A percentile compares a stretch with the other conserved stretches of the same genome.
These are phyloP conservation scores for Myochromella boudieri DNA, from an alignment of 768 basidiomycete genomes.

Conservation along the genomic window DNA sequence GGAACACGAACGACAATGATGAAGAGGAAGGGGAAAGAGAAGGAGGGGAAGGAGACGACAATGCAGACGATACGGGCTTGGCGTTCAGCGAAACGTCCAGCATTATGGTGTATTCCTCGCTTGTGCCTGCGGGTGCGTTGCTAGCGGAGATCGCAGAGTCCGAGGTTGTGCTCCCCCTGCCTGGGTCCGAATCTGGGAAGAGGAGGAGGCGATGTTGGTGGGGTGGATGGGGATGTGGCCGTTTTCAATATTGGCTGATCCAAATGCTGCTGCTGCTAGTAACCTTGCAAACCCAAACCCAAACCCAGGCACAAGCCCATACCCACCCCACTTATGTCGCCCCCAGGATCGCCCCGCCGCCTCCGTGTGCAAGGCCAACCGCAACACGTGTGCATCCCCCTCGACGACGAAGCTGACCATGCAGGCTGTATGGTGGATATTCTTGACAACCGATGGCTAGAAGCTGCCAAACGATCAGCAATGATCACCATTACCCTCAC, in stretches of 20 bases:
- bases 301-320: not conserved
- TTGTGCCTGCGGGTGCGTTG: slow-evolving; percentile 57
- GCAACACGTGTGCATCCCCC: slow-evolving; percentile 62
- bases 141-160: slow-evolving; percentile 69
- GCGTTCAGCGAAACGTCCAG: slow-evolving; percentile 35
- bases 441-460: slow-evolving; percentile 63
- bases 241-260: slow-evolving; percentile 8
- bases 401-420: slow-evolving; percentile 71
- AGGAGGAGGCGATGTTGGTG: slow-evolving; percentile 8
- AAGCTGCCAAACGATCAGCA: slow-evolving; percentile 70
- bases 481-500: slow-evolving; percentile 65
- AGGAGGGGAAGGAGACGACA: slow-evolving; percentile 5
- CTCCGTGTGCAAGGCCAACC: slow-evolving; percentile 4
- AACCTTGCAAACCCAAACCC: not conserved
- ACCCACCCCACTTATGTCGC: not conserved
- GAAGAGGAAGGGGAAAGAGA: slow-evolving; percentile 5
- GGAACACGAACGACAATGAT: not conserved
- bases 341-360: slow-evolving; percentile 3
- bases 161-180: slow-evolving; percentile 23
- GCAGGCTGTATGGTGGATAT: slow-evolving; percentile 75
- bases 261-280: not conserved
- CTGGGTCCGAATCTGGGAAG: slow-evolving; percentile 15
- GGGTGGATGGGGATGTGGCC: slow-evolving; percentile 22
- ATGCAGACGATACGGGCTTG: slow-evolving; percentile 7
- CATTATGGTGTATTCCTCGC: slow-evolving; percentile 72